These are phyloP conservation scores for Nevesoporus exiguus DNA, from an alignment of 768 basidiomycete genomes.

Conservation along the genomic window DNA sequence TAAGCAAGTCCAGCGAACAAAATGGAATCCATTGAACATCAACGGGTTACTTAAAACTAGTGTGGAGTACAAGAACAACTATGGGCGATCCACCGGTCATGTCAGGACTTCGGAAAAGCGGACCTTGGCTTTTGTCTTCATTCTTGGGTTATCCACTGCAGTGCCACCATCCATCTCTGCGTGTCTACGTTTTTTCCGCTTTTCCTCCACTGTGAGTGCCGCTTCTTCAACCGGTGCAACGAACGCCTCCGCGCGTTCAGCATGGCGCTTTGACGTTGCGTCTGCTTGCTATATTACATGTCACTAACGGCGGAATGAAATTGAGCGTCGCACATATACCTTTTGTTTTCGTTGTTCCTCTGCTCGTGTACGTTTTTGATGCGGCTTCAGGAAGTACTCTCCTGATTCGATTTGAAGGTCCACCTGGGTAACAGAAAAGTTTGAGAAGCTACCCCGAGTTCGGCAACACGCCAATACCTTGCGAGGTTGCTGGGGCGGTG, in stretches of 20 bases:
- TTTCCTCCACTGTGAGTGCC: slow-evolving; percentile 75
- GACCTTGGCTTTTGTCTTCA: slow-evolving; percentile 31
- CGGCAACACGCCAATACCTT: slow-evolving; percentile 53
- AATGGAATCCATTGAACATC: not conserved
- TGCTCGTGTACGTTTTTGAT: slow-evolving; percentile 80
- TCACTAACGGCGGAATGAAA: not conserved
- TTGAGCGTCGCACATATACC: slow-evolving; percentile 17
- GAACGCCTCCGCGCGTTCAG: slow-evolving; percentile 83
- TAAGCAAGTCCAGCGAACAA: slow-evolving; percentile 17
- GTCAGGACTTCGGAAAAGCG: slow-evolving; percentile 16
- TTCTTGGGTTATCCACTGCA: slow-evolving; percentile 39
- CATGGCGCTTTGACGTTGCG: slow-evolving; percentile 62
- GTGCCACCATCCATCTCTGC: slow-evolving; percentile 39
- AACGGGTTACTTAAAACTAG: not conserved
- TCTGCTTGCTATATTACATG: slow-evolving; percentile 65
- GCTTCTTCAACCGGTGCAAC: slow-evolving; percentile 81
- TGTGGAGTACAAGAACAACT: slow-evolving; percentile 9
- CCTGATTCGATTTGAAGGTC: slow-evolving; percentile 94
- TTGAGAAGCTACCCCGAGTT: slow-evolving; percentile 6
- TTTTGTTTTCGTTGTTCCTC: slow-evolving; percentile 71
- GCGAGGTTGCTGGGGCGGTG: slow-evolving; percentile 87
- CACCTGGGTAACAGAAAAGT: slow-evolving; percentile 43
- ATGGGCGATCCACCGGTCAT: not conserved
- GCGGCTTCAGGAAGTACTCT: slow-evolving; percentile 95
- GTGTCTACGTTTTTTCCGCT: slow-evolving; percentile 53